Percentiles rank a stretch among this genome's conserved stretches.
phyloP scores from a whole-genome alignment of 768 basidiomycete species.

The Boletus reticulatus region DNA sequence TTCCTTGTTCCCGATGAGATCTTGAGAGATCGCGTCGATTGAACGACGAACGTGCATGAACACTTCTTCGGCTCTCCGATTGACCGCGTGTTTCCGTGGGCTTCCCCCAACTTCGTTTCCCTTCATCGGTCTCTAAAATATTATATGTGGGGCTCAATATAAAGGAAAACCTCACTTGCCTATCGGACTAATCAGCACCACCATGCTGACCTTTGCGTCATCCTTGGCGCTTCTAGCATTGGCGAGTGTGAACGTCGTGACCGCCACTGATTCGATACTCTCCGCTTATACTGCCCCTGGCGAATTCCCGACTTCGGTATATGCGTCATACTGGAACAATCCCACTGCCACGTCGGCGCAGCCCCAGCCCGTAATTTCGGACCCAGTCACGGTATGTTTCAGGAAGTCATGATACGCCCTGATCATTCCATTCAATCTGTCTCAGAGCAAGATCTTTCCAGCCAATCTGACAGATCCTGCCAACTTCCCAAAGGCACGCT shows the following conservation, averaged over 20 bases:
- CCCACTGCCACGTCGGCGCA: constrained; percentile 68
- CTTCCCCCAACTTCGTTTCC: background rate
- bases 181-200: background rate
- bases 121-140: background rate
- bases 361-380: constrained; percentile 68
- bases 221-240: constrained; percentile 14
- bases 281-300: constrained; percentile 59
- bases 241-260: background rate
- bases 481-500: constrained; percentile 46
- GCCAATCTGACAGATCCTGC: constrained; percentile 59
- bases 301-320: constrained; percentile 59
- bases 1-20: background rate
- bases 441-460: constrained; percentile 55
- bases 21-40: background rate
- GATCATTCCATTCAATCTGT: background rate
- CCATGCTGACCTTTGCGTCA: constrained; percentile 15
- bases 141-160: background rate
- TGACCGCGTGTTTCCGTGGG: background rate
- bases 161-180: background rate
- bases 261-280: constrained; percentile 9
- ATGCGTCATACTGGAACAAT: constrained; percentile 61
- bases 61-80: background rate
- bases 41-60: constrained; percentile 15
- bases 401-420: background rate
- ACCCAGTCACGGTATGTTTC: constrained; percentile 55